These are phyloP conservation scores for Plasmopara halstedii DNA, from an alignment of 352 stramenopile species.

Conservation along the genomic window DNA sequence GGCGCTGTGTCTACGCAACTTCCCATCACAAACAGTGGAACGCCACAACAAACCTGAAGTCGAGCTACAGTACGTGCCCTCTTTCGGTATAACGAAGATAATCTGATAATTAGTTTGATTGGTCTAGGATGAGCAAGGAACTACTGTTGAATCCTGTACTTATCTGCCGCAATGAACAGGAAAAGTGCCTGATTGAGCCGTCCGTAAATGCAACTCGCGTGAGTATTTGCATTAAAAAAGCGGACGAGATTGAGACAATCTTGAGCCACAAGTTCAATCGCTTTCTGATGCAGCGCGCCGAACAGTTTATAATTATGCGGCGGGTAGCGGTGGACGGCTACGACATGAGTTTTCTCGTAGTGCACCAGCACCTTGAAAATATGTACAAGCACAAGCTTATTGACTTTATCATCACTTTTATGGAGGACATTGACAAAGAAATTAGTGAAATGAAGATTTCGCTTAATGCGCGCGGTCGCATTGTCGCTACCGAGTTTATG, in stretches of 20 bases:
- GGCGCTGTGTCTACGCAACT: slow-evolving; percentile 91
- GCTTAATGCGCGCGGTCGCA: slow-evolving; percentile 89
- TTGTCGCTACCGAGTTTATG: slow-evolving; percentile 94
- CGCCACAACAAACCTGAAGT: slow-evolving; percentile 96
- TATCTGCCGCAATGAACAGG: slow-evolving; percentile 90
- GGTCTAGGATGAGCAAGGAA: slow-evolving; percentile 81
- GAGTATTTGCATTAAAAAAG: slow-evolving; percentile 94
- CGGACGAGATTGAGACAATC: slow-evolving; percentile 91
- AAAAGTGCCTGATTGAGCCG: slow-evolving; percentile 92
- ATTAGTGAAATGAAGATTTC: slow-evolving; percentile 97
- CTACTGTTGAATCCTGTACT: slow-evolving; percentile 91
- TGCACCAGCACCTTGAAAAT: slow-evolving; percentile 90
- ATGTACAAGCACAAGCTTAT: slow-evolving; percentile 97
- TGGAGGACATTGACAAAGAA: slow-evolving; percentile 97
- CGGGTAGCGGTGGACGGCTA: slow-evolving; percentile 89
- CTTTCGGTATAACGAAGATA: neutral
- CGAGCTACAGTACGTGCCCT: slow-evolving; percentile 72
- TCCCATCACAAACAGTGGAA: slow-evolving; percentile 94
- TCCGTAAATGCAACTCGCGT: slow-evolving; percentile 94
- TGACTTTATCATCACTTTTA: slow-evolving; percentile 97
- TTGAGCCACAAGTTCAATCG: slow-evolving; percentile 93
- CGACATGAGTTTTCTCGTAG: slow-evolving; percentile 95
- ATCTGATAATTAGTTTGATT: neutral
- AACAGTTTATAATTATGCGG: slow-evolving; percentile 95
- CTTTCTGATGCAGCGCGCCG: slow-evolving; percentile 94